phyloP scores from a whole-genome alignment of 2,329 filamentous ascomycete species.

The Aspergillus floridensis region DNA sequence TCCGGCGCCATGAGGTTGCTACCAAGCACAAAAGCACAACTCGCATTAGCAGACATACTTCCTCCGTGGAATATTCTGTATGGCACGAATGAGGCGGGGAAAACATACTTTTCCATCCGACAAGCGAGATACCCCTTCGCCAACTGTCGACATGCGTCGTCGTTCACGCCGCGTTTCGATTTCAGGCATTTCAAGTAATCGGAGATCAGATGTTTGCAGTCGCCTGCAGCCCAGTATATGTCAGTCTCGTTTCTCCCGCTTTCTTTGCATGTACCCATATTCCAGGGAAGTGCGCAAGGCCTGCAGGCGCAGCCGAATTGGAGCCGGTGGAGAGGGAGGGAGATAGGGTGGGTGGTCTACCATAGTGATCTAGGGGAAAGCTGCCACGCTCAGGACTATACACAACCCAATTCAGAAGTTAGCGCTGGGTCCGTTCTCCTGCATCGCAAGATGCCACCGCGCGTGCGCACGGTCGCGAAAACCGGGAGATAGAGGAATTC shows the following conservation, averaged over 20 bases:
- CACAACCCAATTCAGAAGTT: neutral
- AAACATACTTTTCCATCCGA: conserved; percentile 84
- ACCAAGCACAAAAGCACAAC: neutral
- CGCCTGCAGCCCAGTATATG: conserved; percentile 54
- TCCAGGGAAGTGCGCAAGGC: neutral
- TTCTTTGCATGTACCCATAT: neutral
- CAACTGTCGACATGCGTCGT: conserved; percentile 76
- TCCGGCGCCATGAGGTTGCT: conserved; percentile 96
- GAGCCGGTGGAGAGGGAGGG: neutral
- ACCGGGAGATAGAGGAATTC: neutral
- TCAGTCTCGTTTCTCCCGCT: conserved; percentile 1
- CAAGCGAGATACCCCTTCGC: conserved; percentile 88
- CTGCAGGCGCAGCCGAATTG: neutral
- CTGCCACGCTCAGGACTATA: conserved; percentile 81
- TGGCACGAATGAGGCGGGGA: too few species aligned
- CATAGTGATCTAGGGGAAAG: conserved; percentile 95
- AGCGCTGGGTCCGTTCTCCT: neutral
- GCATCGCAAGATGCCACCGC: neutral
- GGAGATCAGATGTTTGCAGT: conserved; percentile 88
- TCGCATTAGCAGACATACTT: neutral
- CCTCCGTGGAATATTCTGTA: too few species aligned
- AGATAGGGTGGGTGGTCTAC: conserved; percentile 37
- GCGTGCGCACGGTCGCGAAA: too few species aligned
- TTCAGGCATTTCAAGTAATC: conserved; percentile 86
- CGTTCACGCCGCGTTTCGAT: conserved; percentile 77